phyloP scores from a whole-genome alignment of 176 grass and related monocot species.

The Poa annua region DNA sequence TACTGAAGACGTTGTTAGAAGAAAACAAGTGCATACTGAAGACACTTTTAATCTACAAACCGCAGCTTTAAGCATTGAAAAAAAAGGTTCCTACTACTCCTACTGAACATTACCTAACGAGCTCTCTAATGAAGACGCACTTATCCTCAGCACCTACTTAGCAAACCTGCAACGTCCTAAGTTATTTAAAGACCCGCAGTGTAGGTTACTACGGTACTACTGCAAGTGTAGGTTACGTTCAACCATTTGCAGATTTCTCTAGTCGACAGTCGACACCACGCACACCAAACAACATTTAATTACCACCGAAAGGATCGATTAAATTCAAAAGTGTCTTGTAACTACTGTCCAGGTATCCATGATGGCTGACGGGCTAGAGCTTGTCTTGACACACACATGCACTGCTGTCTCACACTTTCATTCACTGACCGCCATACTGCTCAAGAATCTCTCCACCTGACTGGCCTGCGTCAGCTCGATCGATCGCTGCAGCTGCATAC shows the following conservation, averaged over 20 bases:
- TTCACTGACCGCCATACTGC: slow-evolving; percentile 6
- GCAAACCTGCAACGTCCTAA: slow-evolving; percentile 22
- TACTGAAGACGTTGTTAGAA: neutral
- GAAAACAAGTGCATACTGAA: neutral
- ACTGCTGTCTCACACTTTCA: slow-evolving; percentile 1
- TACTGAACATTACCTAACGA: slow-evolving; percentile 8
- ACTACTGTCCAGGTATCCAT: neutral
- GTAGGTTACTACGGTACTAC: neutral
- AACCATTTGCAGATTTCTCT: slow-evolving; percentile 16
- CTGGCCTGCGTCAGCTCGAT: slow-evolving; percentile 28
- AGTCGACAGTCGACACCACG: slow-evolving; percentile 20
- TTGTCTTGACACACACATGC: neutral
- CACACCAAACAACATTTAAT: neutral
- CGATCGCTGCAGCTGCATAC: neutral
- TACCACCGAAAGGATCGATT: neutral
- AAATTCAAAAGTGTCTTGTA: slow-evolving; percentile 20
- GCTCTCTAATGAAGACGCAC: slow-evolving; percentile 33
- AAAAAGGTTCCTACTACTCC: neutral
- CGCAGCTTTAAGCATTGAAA: slow-evolving; percentile 4
- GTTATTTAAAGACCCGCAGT: slow-evolving; percentile 47
- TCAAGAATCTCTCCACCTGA: slow-evolving; percentile 28
- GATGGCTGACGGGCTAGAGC: neutral
- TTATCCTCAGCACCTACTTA: slow-evolving; percentile 36
- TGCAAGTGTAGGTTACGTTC: slow-evolving; percentile 30
- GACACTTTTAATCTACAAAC: neutral